A percentile compares a stretch with the other conserved stretches of the same genome.
Evolutionary conservation across 2,329 filamentous ascomycete genomes (phyloP).

Genomic region (Elsinoe batatas): DNA sequence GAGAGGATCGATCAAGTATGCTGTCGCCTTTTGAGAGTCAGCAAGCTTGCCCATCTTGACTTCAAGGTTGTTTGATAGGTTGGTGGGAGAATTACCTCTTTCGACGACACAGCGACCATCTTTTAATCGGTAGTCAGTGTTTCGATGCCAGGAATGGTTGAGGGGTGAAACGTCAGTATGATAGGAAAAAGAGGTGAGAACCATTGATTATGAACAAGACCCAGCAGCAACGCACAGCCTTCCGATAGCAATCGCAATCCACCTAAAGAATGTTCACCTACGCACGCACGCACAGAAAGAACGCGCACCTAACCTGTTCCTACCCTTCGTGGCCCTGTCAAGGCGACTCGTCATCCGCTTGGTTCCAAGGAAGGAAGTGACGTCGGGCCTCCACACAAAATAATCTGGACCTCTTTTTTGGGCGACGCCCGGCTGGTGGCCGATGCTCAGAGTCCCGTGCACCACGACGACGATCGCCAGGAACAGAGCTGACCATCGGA

Average conservation of each 20-base stretch:
- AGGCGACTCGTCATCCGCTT: neutral
- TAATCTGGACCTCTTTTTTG: neutral
- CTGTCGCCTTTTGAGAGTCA: conserved; percentile 44
- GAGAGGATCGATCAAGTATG: conserved; percentile 60
- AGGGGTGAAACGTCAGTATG: conserved; percentile 1
- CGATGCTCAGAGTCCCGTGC: conserved; percentile 10
- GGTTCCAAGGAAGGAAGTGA: conserved; percentile 7
- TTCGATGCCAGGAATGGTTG: neutral
- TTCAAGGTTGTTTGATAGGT: conserved; percentile 1
- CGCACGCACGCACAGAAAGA: neutral
- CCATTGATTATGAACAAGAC: neutral
- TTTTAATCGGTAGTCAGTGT: neutral
- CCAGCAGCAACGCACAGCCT: neutral
- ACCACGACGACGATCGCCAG: neutral
- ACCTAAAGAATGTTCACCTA: neutral
- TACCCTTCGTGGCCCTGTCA: neutral
- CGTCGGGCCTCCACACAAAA: conserved; percentile 2
- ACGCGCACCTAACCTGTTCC: neutral
- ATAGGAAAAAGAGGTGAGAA: neutral
- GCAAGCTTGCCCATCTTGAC: conserved; percentile 13
- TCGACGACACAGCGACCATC: conserved; percentile 16
- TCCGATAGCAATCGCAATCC: neutral
- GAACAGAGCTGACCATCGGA: neutral
- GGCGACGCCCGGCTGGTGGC: neutral
- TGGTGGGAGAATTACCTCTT: conserved; percentile 15